Evolutionary conservation across 1,284 basidiomycete genomes (phyloP), one percentile per base, ranked within the genome.

Genomic region (Ganoderma lucidum): DNA sequence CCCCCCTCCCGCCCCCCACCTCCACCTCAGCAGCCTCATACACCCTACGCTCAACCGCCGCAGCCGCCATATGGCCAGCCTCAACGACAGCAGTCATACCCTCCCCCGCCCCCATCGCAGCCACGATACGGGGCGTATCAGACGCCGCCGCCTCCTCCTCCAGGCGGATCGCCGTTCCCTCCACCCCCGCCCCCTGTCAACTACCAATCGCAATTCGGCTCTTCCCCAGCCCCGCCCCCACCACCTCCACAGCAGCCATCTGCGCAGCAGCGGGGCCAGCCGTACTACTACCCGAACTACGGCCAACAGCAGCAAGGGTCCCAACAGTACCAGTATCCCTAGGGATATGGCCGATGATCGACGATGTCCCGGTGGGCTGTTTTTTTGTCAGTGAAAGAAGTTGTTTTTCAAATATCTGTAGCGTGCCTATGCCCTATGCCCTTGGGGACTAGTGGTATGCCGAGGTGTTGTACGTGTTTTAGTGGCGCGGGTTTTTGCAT

Each of bases 131-230:
- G 73, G 19, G 70, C 68, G 10, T 77, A 74, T 37, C 75, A 74
- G 55, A 66, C 63, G 17, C 62, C 73, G 10, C 65, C 71, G 6
- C 70, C 72, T 1, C 60, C 51, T 6, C 63, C 63, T 30, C 32
- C 61, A 14, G 67, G 64, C 2, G 53, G 58, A 3, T 71, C 75
- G 2, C 67, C 70, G 0, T 75, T 81, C 42, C 81, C 80, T 2
- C 81, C 80, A 0, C 83, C 81, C 0, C 82, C 83, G 0, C 78
- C 78, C 0, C 78, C 81, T 0, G 70, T 81, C 8, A 75, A 71
- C 37, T 80, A 80, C 58, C 78, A 77, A 42, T 73, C 76, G 39
- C 80, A 78, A 67, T 77, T 75, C 56, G 71, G 71, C 19, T 64
- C 74, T 59, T 66, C 70, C 5, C 73, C 71, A 0, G 68, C 72